Conservation (phyloP, 768 basidiomycete species). For the Leccinum sublutescens region DNA sequence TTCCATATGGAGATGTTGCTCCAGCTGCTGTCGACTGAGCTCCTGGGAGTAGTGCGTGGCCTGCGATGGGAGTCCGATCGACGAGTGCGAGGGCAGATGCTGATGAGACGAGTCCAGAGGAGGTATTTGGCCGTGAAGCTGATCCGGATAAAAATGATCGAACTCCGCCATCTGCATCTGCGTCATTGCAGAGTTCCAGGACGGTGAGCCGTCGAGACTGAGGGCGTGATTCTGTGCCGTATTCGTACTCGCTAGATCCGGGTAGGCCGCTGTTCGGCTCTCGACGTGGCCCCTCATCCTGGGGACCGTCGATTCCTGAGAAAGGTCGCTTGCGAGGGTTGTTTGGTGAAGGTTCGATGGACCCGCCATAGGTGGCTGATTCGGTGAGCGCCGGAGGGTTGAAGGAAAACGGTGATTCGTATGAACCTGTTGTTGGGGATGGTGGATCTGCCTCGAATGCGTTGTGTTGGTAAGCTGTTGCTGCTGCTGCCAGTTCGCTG, state of each 20-base stretch:
- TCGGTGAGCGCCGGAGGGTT: constrained; percentile 58
- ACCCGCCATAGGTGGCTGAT: constrained; percentile 29
- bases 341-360: constrained; percentile 34
- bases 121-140: constrained; percentile 43
- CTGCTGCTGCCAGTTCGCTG: constrained; percentile 38
- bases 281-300: constrained; percentile 43
- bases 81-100: constrained; percentile 51
- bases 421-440: constrained; percentile 30
- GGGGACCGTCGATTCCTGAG: constrained; percentile 50
- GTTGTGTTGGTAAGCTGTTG: constrained; percentile 30
- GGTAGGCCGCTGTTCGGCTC: constrained; percentile 31
- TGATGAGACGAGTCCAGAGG: constrained; percentile 45
- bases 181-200: constrained; percentile 88
- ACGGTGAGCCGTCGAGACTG: constrained; percentile 78
- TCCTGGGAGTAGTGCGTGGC: constrained; percentile 46
- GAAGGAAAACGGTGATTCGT: constrained; percentile 80
- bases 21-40: constrained; percentile 44
- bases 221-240: constrained; percentile 72
- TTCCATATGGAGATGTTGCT: constrained; percentile 37
- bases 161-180: constrained; percentile 43
- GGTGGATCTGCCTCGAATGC: constrained; percentile 33
- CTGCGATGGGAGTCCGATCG: constrained; percentile 40
- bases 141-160: constrained; percentile 46
- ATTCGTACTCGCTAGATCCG: constrained; percentile 52
- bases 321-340: constrained; percentile 65